Conservation (phyloP, 1,284 basidiomycete genomes). For the Cystobasidiaceae sp. region DNA sequence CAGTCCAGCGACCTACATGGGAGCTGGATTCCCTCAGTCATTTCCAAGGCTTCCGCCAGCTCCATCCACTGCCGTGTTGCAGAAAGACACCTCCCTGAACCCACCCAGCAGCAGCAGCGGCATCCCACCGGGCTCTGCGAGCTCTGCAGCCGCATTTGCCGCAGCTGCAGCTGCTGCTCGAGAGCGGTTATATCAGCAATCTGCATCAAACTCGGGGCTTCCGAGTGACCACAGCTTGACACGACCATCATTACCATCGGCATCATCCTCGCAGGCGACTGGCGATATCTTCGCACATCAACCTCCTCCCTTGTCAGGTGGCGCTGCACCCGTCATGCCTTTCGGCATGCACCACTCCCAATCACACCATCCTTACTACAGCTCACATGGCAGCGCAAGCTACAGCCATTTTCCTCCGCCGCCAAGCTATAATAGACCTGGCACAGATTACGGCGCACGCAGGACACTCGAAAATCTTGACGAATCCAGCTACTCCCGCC, state of each 20-base stretch:
- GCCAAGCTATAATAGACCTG: too few species aligned
- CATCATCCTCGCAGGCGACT: not conserved
- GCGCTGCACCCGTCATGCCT: not conserved
- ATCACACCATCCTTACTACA: not conserved
- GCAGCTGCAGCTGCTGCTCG: not conserved
- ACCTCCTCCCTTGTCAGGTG: conserved; percentile 8
- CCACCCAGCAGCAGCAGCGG: conserved; percentile 9
- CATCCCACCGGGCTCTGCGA: not conserved
- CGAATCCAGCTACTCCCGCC: conserved; percentile 5
- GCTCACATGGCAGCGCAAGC: not conserved
- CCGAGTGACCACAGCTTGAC: too few species aligned
- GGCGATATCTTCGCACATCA: conserved; percentile 17
- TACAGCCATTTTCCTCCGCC: too few species aligned
- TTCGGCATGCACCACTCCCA: not conserved
- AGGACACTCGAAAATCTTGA: not conserved
- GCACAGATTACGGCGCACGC: conserved; percentile 1
- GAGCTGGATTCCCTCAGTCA: conserved; percentile 15
- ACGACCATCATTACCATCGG: not conserved
- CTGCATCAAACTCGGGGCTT: too few species aligned
- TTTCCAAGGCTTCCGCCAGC: not conserved
- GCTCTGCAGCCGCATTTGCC: not conserved
- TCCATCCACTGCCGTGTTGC: not conserved
- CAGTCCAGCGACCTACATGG: conserved; percentile 22
- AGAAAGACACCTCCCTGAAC: too few species aligned
- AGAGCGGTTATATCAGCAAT: conserved; percentile 1